Conservation (phyloP, 2,329 filamentous ascomycete species). For the Colletotrichum sp. region DNA sequence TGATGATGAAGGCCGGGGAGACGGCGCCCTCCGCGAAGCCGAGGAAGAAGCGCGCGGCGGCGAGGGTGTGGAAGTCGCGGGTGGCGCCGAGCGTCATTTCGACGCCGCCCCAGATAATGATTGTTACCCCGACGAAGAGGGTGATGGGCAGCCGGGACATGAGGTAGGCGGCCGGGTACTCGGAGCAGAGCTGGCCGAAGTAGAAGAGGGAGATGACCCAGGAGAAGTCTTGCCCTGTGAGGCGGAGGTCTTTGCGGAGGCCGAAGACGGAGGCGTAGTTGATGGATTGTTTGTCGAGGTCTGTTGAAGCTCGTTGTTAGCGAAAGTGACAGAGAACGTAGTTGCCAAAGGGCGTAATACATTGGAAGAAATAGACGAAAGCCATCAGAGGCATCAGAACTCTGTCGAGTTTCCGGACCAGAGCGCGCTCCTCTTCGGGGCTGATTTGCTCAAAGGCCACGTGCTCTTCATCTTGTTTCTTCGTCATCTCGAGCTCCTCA, state of each 20-base stretch:
- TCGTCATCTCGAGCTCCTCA: background rate
- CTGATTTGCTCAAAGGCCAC: background rate
- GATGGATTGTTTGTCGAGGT: slow-evolving; percentile 22
- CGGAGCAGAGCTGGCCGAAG: slow-evolving; percentile 20
- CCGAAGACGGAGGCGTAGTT: slow-evolving; percentile 14
- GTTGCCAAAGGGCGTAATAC: background rate
- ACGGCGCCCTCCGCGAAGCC: slow-evolving; percentile 34
- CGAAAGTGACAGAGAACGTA: no score
- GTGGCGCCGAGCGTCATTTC: slow-evolving; percentile 28
- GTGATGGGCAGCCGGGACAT: slow-evolving; percentile 16
- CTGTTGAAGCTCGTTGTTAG: background rate
- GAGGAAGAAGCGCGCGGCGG: slow-evolving; percentile 31
- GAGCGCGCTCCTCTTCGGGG: background rate
- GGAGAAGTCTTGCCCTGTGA: slow-evolving; percentile 14
- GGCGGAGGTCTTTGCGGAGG: slow-evolving; percentile 8
- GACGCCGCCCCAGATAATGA: slow-evolving; percentile 27
- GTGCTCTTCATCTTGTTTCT: background rate
- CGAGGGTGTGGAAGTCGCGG: slow-evolving; percentile 27
- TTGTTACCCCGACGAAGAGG: slow-evolving; percentile 17
- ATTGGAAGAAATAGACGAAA: slow-evolving; percentile 24
- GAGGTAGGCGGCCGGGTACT: slow-evolving; percentile 17
- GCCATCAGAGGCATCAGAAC: slow-evolving; percentile 23
- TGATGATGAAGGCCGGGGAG: slow-evolving; percentile 35
- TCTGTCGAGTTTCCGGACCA: slow-evolving; percentile 18
- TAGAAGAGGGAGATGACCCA: slow-evolving; percentile 22